phyloP scores from a whole-genome alignment of 305 asterid genomes.

The Plantago lanceolata region DNA sequence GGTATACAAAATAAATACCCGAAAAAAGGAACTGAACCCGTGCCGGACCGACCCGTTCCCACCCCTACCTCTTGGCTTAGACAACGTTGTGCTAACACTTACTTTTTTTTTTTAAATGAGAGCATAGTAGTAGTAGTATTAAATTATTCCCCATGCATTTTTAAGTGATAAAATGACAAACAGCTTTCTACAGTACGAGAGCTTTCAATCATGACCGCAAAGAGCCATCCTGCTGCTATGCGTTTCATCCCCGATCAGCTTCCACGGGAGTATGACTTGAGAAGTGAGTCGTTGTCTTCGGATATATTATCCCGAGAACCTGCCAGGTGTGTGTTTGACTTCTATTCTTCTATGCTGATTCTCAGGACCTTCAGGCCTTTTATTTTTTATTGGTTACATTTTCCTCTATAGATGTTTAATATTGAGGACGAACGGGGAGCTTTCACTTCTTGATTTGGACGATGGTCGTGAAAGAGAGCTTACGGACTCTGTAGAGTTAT shows the following conservation, averaged over 20 bases:
- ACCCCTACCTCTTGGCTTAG: constrained; percentile 22
- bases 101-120: constrained; percentile 27
- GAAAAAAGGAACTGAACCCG: too few species aligned
- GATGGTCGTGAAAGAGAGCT: constrained; percentile 97
- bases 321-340: constrained; percentile 53
- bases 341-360: constrained; percentile 20
- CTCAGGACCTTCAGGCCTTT: constrained; percentile 19
- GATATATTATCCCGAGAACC: constrained; percentile 65
- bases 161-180: constrained; percentile 99
- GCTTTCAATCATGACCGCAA: constrained; percentile 98
- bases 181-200: constrained; percentile 99
- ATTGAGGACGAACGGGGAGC: constrained; percentile 89
- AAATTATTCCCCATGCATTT: constrained; percentile 47
- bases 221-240: constrained; percentile 98
- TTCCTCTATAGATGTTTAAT: constrained; percentile 66
- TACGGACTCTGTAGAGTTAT: constrained; percentile 89
- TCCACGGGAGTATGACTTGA: constrained; percentile 41
- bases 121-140: constrained; percentile 25
- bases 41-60: too few species aligned
- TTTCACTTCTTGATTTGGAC: constrained; percentile 97
- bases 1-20: too few species aligned
- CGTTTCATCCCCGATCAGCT: constrained; percentile 92
- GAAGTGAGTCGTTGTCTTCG: constrained; percentile 44
- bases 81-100: constrained; percentile 10
- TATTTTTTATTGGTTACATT: constrained; percentile 25